Evolutionary conservation across 2,329 filamentous ascomycete genomes (phyloP).

Genomic region (Oidium heveae): DNA sequence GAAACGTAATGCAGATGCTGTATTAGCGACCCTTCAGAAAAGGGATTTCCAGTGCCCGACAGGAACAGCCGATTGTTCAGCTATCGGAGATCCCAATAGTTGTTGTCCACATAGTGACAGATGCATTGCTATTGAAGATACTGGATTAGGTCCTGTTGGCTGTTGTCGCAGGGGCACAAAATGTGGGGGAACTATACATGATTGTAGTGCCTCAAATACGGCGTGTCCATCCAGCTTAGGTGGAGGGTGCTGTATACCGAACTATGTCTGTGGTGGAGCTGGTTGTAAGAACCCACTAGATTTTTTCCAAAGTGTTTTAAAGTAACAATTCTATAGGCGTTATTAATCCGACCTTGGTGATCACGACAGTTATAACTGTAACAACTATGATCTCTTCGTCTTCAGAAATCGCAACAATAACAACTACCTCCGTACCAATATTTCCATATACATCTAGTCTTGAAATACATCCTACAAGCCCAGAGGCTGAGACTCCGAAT

Average conservation of each 20-base stretch:
- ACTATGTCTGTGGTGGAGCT: slow-evolving; percentile 40
- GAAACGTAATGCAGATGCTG: slow-evolving; percentile 12
- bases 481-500: slow-evolving; percentile 14
- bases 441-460: slow-evolving; percentile 5
- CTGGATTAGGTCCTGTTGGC: slow-evolving; percentile 40
- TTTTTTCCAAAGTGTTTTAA: not conserved
- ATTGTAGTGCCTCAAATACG: slow-evolving; percentile 35
- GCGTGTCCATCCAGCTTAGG: slow-evolving; percentile 39
- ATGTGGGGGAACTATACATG: slow-evolving; percentile 36
- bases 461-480: slow-evolving; percentile 8
- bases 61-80: slow-evolving; percentile 37
- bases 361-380: slow-evolving; percentile 5
- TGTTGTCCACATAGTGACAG: slow-evolving; percentile 43
- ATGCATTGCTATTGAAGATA: slow-evolving; percentile 39
- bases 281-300: slow-evolving; percentile 28
- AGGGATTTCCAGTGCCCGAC: slow-evolving; percentile 40
- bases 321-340: slow-evolving; percentile 3
- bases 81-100: slow-evolving; percentile 40
- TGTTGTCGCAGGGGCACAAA: slow-evolving; percentile 43
- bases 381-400: slow-evolving; percentile 2
- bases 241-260: slow-evolving; percentile 52
- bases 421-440: slow-evolving; percentile 3
- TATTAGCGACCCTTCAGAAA: slow-evolving; percentile 23
- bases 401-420: slow-evolving; percentile 13
- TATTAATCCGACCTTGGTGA: slow-evolving; percentile 5